These are phyloP conservation scores for Cyamopsis tetragonoloba DNA, from an alignment of 306 rosid species.

Conservation along the genomic window DNA sequence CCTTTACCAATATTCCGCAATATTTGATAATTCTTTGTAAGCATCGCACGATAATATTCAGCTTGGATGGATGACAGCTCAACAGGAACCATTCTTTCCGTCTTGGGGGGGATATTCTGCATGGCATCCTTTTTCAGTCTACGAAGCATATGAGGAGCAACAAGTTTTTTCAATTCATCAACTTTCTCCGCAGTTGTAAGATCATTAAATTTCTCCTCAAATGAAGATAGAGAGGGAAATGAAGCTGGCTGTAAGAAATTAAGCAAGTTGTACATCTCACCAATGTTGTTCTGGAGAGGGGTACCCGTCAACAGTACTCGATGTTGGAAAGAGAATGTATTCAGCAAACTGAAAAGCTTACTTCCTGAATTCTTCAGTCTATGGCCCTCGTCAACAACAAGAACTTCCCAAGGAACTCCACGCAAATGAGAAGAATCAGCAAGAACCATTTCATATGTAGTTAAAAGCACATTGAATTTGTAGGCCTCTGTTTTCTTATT, in stretches of 20 bases:
- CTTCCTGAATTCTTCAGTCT: conserved; percentile 96
- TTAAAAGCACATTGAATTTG: conserved; percentile 89
- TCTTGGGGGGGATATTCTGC: conserved; percentile 99
- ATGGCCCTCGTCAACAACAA: conserved; percentile 97
- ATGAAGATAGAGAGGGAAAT: conserved; percentile 85
- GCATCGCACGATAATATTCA: conserved; percentile 99
- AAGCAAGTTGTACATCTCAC: conserved; percentile 99
- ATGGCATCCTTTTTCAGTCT: conserved; percentile 98
- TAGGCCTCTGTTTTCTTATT: conserved; percentile 74
- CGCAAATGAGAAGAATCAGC: conserved; percentile 94
- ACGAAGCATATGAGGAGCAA: conserved; percentile 99
- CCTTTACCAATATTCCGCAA: conserved; percentile 97
- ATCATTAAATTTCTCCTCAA: conserved; percentile 95
- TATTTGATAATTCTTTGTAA: conserved; percentile 93
- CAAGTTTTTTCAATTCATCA: conserved; percentile 95
- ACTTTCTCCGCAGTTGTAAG: conserved; percentile 96
- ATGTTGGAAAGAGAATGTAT: conserved; percentile 89
- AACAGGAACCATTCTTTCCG: conserved; percentile 98
- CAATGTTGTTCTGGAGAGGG: conserved; percentile 95
- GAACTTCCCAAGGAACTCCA: conserved; percentile 99
- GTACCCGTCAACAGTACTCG: conserved; percentile 98
- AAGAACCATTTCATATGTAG: conserved; percentile 97
- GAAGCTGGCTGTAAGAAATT: conserved; percentile 98
- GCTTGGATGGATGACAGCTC: conserved; percentile 98
- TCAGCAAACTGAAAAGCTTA: conserved; percentile 96